These are phyloP conservation scores for Magnolia sinica DNA, from an alignment of 164 flowering plant species.

Conservation along the genomic window DNA sequence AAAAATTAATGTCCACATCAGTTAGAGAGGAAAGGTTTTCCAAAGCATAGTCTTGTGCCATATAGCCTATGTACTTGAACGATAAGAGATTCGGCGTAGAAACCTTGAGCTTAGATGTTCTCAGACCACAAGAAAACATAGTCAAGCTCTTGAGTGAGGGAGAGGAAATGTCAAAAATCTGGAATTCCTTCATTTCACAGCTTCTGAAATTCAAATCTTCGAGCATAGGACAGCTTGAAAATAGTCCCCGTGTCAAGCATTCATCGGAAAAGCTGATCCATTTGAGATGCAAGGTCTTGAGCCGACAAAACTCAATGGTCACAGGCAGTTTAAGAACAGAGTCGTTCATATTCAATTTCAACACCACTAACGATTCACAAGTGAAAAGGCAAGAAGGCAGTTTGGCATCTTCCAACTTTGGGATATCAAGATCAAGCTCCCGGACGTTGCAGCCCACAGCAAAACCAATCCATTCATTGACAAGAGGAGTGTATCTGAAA, in stretches of 20 bases:
- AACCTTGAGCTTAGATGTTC: not conserved
- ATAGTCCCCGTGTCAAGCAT: not conserved
- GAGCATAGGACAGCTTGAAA: not conserved
- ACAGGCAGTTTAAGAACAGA: not conserved
- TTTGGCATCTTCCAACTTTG: not conserved
- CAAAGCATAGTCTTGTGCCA: not conserved
- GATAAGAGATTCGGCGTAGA: not conserved
- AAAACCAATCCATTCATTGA: not conserved
- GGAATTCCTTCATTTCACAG: not conserved
- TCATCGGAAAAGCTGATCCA: not conserved
- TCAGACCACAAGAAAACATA: not conserved
- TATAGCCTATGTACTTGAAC: not conserved
- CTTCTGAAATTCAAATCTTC: slow-evolving; percentile 1
- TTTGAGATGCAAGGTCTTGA: not conserved
- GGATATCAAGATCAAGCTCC: not conserved
- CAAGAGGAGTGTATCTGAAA: not conserved
- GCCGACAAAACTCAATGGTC: not conserved
- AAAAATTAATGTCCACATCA: not conserved
- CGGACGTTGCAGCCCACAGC: not conserved
- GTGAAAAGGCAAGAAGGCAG: not conserved
- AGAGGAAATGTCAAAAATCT: not conserved
- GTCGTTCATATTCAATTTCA: not conserved
- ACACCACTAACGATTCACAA: not conserved
- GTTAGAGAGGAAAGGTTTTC: not conserved
- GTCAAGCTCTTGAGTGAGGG: not conserved